Percentiles rank a stretch among this genome's conserved stretches.
Conservation (phyloP, 768 basidiomycete species). For the Sporobolomyces pararoseus region DNA sequence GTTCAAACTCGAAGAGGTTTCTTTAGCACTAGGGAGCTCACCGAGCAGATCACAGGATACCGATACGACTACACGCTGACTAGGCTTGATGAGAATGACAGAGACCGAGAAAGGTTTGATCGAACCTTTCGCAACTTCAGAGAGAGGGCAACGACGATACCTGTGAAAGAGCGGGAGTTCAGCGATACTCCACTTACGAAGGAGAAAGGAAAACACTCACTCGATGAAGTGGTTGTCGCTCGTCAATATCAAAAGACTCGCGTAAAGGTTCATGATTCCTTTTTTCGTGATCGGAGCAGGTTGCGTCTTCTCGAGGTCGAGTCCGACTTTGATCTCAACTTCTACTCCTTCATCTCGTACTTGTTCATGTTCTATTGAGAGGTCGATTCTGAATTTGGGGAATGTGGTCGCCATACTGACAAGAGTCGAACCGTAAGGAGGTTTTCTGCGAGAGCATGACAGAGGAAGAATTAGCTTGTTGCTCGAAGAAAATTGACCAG, state of each 20-base stretch:
- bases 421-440: conserved; percentile 34
- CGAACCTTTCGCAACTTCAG: conserved; percentile 11
- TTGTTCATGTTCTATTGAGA: conserved; percentile 12
- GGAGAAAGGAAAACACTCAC: not conserved
- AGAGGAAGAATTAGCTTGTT: no score
- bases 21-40: not conserved
- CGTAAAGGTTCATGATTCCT: conserved; percentile 14
- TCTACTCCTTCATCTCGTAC: conserved; percentile 23
- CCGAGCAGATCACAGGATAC: conserved; percentile 40
- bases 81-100: conserved; percentile 40
- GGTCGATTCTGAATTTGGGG: conserved; percentile 29
- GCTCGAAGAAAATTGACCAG: no score
- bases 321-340: conserved; percentile 14
- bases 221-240: conserved; percentile 40
- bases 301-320: conserved; percentile 25
- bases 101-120: conserved; percentile 29
- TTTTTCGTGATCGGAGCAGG: conserved; percentile 18
- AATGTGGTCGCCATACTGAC: conserved; percentile 21
- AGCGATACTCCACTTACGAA: not conserved
- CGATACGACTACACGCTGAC: conserved; percentile 38
- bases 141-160: conserved; percentile 31
- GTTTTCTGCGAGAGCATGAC: conserved; percentile 24
- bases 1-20: not conserved
- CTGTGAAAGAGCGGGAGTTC: not conserved
- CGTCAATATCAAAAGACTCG: conserved; percentile 23